Conservation (phyloP, 345 rosid species). For the Fremontodendron californicum region DNA sequence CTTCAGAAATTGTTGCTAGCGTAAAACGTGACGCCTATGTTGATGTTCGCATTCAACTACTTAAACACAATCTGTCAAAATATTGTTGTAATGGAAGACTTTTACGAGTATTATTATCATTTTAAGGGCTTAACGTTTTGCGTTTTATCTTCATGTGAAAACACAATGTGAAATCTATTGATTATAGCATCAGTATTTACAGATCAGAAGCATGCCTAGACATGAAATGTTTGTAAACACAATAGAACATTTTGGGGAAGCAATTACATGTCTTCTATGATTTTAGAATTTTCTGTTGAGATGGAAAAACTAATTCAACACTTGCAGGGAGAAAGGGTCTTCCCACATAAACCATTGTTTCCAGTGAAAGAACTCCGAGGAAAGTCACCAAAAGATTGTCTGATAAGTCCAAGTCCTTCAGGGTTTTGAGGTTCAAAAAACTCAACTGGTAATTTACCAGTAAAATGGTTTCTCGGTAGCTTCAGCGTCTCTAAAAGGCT, state of each 20-base stretch:
- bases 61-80: background rate
- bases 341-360: slow-evolving; percentile 56
- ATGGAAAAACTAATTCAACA: background rate
- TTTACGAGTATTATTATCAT: background rate
- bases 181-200: background rate
- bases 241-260: no score
- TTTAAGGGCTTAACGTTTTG: no score
- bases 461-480: slow-evolving; percentile 45
- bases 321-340: slow-evolving; percentile 47
- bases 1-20: no score
- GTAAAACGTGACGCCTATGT: background rate
- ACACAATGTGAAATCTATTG: background rate
- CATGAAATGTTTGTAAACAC: background rate
- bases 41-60: background rate
- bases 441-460: slow-evolving; percentile 37
- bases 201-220: background rate
- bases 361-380: slow-evolving; percentile 44
- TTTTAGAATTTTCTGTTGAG: background rate
- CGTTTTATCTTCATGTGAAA: background rate
- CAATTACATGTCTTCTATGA: no score
- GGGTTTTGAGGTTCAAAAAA: slow-evolving; percentile 42
- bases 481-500: slow-evolving; percentile 40
- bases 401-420: slow-evolving; percentile 45
- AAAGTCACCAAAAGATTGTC: slow-evolving; percentile 49
- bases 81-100: background rate